Evolutionary conservation across 306 rosid species (phyloP).

Genomic region (Alnus glutinosa): DNA sequence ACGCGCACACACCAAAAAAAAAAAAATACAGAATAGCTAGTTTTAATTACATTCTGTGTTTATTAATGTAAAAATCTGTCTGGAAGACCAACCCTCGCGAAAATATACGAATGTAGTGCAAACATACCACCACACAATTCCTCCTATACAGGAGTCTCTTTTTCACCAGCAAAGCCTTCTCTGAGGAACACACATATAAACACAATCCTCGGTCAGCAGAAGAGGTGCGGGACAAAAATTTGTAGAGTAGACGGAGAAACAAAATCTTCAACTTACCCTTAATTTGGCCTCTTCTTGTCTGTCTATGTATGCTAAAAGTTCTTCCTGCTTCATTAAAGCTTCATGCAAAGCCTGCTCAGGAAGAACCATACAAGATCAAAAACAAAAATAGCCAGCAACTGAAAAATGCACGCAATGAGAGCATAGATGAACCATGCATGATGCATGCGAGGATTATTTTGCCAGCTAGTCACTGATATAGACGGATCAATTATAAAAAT

Average conservation of each 20-base stretch:
- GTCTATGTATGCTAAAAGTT: constrained; percentile 81
- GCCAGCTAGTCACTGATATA: background rate
- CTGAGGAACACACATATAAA: constrained; percentile 42
- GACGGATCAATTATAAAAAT: background rate
- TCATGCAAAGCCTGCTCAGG: constrained; percentile 70
- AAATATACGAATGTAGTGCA: constrained; percentile 18
- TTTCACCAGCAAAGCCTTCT: constrained; percentile 59
- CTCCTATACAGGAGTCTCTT: constrained; percentile 37
- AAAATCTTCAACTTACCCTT: constrained; percentile 40
- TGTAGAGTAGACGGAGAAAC: background rate
- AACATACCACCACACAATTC: constrained; percentile 17
- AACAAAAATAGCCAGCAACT: constrained; percentile 4
- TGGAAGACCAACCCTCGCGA: constrained; percentile 21
- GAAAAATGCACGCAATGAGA: background rate
- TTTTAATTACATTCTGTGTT: background rate
- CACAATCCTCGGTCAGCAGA: constrained; percentile 17
- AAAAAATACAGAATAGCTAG: background rate
- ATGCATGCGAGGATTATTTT: background rate
- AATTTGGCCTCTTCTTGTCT: constrained; percentile 54
- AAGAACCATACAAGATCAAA: constrained; percentile 19
- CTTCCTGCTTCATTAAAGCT: constrained; percentile 84
- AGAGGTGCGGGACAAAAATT: constrained; percentile 1
- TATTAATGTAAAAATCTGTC: constrained; percentile 12
- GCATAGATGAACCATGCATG: background rate
- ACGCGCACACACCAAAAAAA: no score